These are phyloP conservation scores for Venturia oleaginea DNA, from an alignment of 2,329 filamentous ascomycete genomes.

Conservation along the genomic window DNA sequence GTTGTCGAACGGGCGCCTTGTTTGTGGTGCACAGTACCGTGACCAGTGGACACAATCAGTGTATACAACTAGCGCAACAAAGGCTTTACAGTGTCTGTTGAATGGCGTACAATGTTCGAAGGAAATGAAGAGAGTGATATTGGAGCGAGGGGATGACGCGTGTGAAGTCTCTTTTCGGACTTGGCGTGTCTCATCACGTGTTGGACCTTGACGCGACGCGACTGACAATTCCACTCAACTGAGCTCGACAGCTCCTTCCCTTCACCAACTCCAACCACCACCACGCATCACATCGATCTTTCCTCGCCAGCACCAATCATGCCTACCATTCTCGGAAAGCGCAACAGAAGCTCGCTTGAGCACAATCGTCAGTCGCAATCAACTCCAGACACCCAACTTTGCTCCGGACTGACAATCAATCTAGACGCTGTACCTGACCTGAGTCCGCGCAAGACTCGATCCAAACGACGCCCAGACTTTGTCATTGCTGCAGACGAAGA, in stretches of 20 bases:
- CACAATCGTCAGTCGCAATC: neutral
- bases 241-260: neutral
- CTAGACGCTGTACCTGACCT: neutral
- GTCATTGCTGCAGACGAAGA: conserved; percentile 27
- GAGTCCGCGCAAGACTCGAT: conserved; percentile 10
- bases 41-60: too few relatives aligned
- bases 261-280: neutral
- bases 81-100: too few relatives aligned
- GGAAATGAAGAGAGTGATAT: too few relatives aligned
- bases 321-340: conserved; percentile 12
- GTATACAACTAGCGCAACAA: too few relatives aligned
- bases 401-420: neutral
- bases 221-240: neutral
- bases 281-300: neutral
- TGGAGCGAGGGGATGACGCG: neutral
- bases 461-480: conserved; percentile 13
- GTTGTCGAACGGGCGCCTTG: too few relatives aligned
- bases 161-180: neutral
- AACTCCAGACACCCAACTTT: neutral
- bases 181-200: neutral
- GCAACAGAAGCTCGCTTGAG: conserved; percentile 6
- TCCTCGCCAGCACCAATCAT: neutral
- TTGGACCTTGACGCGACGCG: neutral
- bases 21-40: too few relatives aligned
- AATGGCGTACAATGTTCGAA: too few relatives aligned